A percentile compares a stretch with the other conserved stretches of the same genome.
Conservation (phyloP, 208 protist species). For the Leishmania martiniquensis region DNA sequence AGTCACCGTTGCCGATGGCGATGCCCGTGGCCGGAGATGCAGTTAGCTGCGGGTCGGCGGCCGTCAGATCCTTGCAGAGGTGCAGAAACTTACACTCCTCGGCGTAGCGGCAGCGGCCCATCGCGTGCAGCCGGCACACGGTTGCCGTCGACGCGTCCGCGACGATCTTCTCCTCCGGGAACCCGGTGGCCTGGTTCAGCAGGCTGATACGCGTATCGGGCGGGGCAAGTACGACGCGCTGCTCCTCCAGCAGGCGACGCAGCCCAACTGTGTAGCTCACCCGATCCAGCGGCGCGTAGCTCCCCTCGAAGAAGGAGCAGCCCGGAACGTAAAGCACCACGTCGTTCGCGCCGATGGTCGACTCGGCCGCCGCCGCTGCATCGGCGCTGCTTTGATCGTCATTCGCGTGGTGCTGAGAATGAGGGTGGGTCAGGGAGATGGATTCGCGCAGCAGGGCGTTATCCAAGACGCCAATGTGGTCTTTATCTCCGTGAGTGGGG, state of each 20-base stretch:
- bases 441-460: conserved; percentile 24
- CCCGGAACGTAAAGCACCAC: conserved; percentile 45
- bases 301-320: conserved; percentile 27
- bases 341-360: conserved; percentile 14
- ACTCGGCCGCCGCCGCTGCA: not conserved
- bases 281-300: conserved; percentile 48
- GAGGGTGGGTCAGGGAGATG: not conserved
- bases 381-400: not conserved
- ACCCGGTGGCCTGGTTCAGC: conserved; percentile 22
- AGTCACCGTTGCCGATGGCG: not conserved
- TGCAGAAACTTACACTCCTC: conserved; percentile 88
- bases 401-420: not conserved
- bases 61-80: conserved; percentile 69
- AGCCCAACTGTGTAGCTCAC: conserved; percentile 76
- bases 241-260: conserved; percentile 50
- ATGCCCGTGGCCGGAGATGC: not conserved
- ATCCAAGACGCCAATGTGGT: conserved; percentile 39
- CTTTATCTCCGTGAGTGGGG: conserved; percentile 68
- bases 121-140: conserved; percentile 74
- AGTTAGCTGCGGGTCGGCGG: conserved; percentile 36
- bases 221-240: conserved; percentile 13
- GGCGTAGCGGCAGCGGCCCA: conserved; percentile 80
- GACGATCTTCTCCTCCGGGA: conserved; percentile 28
- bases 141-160: conserved; percentile 40
- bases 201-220: conserved; percentile 8